Evolutionary conservation across 1,284 basidiomycete genomes (phyloP).

Genomic region (Ganoderma meredithae): DNA sequence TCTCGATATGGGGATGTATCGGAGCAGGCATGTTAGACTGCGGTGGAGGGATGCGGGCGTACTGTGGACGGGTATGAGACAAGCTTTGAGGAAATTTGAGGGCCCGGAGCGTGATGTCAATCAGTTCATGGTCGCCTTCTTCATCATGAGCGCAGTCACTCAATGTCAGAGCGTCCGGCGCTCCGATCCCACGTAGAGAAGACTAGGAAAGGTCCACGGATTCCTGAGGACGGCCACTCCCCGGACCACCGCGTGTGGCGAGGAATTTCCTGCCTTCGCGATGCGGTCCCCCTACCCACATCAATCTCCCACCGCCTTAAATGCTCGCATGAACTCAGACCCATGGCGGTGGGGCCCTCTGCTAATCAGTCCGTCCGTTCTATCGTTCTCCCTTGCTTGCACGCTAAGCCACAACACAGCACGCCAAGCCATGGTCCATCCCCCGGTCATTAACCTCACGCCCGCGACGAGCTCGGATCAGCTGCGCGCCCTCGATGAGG

Average conservation of each 20-base stretch:
- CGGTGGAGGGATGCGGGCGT: too few species aligned
- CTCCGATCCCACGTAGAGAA: slow-evolving; percentile 31
- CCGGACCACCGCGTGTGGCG: slow-evolving; percentile 14
- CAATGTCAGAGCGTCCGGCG: slow-evolving; percentile 31
- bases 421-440: slow-evolving; percentile 39
- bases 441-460: slow-evolving; percentile 47
- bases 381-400: slow-evolving; percentile 21
- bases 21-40: too few species aligned
- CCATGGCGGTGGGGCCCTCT: slow-evolving; percentile 6
- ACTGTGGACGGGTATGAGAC: too few species aligned
- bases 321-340: slow-evolving; percentile 9
- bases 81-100: slow-evolving; percentile 16
- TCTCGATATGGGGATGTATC: too few species aligned
- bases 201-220: slow-evolving; percentile 19
- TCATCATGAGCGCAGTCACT: slow-evolving; percentile 34
- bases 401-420: slow-evolving; percentile 20
- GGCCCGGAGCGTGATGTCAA: slow-evolving; percentile 33
- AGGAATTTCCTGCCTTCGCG: slow-evolving; percentile 20
- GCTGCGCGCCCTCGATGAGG: slow-evolving; percentile 57
- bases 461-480: slow-evolving; percentile 57
- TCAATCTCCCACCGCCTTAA: slow-evolving; percentile 25
- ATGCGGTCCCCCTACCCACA: slow-evolving; percentile 20
- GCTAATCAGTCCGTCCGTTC: slow-evolving; percentile 19
- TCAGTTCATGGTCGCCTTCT: slow-evolving; percentile 32
- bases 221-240: slow-evolving; percentile 25